A percentile compares a stretch with the other conserved stretches of the same genome.
Evolutionary conservation across 306 rosid genomes (phyloP).

Genomic region (Fragaria vesca): DNA sequence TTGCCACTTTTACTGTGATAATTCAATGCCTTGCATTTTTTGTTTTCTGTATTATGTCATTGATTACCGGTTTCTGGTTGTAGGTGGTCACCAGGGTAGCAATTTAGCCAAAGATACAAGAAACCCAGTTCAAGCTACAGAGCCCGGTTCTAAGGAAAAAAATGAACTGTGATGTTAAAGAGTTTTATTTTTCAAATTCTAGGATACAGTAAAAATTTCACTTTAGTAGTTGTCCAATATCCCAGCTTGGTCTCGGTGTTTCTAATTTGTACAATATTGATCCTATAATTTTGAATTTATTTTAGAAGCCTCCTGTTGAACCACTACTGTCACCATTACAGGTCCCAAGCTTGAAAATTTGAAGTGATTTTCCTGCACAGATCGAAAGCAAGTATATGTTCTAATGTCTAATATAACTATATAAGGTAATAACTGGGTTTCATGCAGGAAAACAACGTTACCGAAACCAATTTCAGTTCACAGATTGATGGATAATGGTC

Average conservation of each 20-base stretch:
- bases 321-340: not conserved
- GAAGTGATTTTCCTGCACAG: not conserved
- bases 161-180: slow-evolving; percentile 45
- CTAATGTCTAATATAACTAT: not conserved
- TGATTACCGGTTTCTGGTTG: slow-evolving; percentile 29
- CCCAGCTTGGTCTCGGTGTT: not conserved
- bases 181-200: not conserved
- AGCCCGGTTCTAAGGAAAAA: slow-evolving; percentile 58
- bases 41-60: not conserved
- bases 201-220: slow-evolving; percentile 3
- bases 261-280: not conserved
- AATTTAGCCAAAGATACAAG: slow-evolving; percentile 50
- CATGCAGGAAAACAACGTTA: not conserved
- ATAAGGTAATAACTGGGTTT: not conserved
- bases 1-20: not conserved
- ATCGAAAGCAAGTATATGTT: not conserved
- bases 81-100: slow-evolving; percentile 69
- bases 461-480: not conserved
- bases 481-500: not conserved
- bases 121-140: slow-evolving; percentile 54
- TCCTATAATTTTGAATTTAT: slow-evolving; percentile 1
- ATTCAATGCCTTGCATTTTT: not conserved
- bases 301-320: not conserved
- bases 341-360: not conserved
- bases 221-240: not conserved